Base-by-base conservation (phyloP, 352 stramenopile genomes). In the Globisporangium nodosum region DNA sequence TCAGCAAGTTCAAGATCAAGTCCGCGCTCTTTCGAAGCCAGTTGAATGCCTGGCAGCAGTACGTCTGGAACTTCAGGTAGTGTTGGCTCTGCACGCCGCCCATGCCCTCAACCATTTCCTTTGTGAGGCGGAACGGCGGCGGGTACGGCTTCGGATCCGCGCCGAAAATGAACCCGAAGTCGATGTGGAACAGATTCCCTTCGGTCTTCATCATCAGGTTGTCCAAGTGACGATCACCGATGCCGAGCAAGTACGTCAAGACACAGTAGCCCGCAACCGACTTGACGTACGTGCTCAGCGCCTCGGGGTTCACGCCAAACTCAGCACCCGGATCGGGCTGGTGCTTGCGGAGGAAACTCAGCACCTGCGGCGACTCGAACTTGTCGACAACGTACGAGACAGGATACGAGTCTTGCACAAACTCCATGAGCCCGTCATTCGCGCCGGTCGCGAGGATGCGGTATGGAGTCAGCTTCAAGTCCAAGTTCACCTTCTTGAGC, bases 161-260 rank as follows among this genome's bases (percentile, higher is more conserved):
- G 47, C 97, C 97, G 65, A 99, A 99, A 60, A 99, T 98, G 73
- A 98, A 99, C 33, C 97, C 96, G 75, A 99, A 99, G 77, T 98
- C 97, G 72, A 99, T 99, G 70, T 99, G 98, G 77, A 99, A 99
- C 47, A 99, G 83, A 64, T 98, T 87, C 18, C 98, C 98, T 60
- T 89, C 82, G 3, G 88, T 84, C 55, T 92, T 94, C 63, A 99
- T 93, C 96, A 99, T 98, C 58, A 99, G 84, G 72, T 99, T 99
- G 70, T 99, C 97, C 58, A 99, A 85, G 72, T 99, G 98, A 9
- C 98, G 85, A 85, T 99, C 98, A 33, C 98, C 98, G 61, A 99
- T 98, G 35, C 97, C 96, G 13, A 99, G 73, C 21, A 99, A 71
- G 78, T 99, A 99, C 45, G 97, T 99, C 42, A 99, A 87, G 13